Base-by-base conservation (phyloP, 805 yeast species). In the Cyberlindnera mississippiensis region DNA sequence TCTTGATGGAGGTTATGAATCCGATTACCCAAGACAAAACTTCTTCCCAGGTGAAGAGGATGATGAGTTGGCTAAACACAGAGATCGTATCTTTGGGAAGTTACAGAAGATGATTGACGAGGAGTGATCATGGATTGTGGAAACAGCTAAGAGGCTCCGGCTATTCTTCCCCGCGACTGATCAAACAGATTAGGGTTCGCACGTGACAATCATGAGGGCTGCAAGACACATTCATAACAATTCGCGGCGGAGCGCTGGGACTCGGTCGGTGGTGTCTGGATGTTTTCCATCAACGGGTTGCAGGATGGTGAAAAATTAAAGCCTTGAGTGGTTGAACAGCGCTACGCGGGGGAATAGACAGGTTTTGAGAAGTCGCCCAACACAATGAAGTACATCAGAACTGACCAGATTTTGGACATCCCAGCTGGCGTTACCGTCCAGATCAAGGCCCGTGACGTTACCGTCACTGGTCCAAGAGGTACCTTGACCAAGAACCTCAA, bases 381-480 rank as follows among this genome's bases (percentile, higher is more conserved):
- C 31, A 49, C 46, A 64, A 80, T 80, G 96, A 86, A 85, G 76
- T 84, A 78, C 85, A 79, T 86, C 63, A 85, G 81, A 71, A 82
- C 93, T 53, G 95, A 85, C 68, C 93, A 86, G 76, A 65, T 71
- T 67, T 76, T 87, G 66, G 84, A 78, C 44, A 64, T 80, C 70
- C 98, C 99, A 73, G 95, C 85, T 71, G 96, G 85, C 65, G 99
- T 93, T 53, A 76, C 83, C 61, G 85, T 93, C 59, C 72, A 74
- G 67, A 91, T 93, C 82, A 85, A 88, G 73, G 80, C 98, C 71
- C 87, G 98, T 78, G 61, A 66, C 64, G 72, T 93, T 68, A 82
- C 81, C 61, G 98, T 93, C 58, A 78, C 84, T 62, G 99, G 99
- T 61, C 99, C 99, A 76, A 89, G 98, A 78, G 99, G 99, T 75